Evolutionary conservation across 2,329 filamentous ascomycete genomes (phyloP), one percentile per base, ranked within the genome.

Genomic region (Aspergillus awamori): DNA sequence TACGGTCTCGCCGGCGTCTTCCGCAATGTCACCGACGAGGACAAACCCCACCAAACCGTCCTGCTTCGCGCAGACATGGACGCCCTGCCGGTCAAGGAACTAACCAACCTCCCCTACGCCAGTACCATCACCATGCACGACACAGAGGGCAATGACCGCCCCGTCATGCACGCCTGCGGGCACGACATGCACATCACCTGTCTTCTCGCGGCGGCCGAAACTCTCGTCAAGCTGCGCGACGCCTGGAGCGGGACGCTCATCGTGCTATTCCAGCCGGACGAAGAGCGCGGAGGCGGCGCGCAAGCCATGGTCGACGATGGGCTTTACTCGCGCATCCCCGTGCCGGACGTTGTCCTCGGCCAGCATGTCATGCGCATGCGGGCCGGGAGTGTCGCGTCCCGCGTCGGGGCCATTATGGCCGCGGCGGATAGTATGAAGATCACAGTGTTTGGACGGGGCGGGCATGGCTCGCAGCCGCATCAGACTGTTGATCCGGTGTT

Each of bases 261-360:
- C 5, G 71, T 88, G 6, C 73, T 86, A 2, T 91, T 91, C 71
- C 89, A 91, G 67, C 88, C 89, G 0, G 83, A 84, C 1, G 89
- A 91, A 70, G 89, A 91, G 71, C 79, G 83, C 1, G 86, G 83
- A 0, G 81, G 78, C 0, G 89, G 89, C 0, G 89, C 89, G 0
- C 82, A 83, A 72, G 76, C 85, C 24, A 89, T 88, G 86, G 78
- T 89, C 3, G 81, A 84, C 45, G 85, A 85, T 66, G 85, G 86
- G 0, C 74, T 87, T 47, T 87, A 75, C 79, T 70, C 71, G 65
- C 65, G 79, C 72, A 68, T 86, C 7, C 84, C 85, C 0, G 69
- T 81, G 3, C 85, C 85, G 0, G 85, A 88, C 66, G 74, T 86
- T 20, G 79, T 82, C 20, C 74, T 88, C 2, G 86, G 84, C 0